Evolutionary conservation across 75 land plant genomes (phyloP).

Genomic region (Sequoiadendron giganteum): DNA sequence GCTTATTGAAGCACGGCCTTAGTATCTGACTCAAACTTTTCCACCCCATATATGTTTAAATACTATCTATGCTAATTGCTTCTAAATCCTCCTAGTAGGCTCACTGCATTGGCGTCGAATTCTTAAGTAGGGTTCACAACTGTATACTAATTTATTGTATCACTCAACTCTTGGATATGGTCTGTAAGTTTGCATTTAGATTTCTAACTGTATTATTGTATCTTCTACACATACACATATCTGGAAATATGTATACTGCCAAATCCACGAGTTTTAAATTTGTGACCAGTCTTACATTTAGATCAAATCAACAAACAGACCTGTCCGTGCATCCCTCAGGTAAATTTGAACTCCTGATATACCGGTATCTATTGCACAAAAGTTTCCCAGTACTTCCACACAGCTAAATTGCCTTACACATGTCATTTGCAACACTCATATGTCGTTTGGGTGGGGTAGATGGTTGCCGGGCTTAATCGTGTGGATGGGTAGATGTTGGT

Average conservation of each 20-base stretch:
- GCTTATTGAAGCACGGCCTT: background rate
- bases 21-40: background rate
- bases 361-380: background rate
- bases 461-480: background rate
- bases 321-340: background rate
- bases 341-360: background rate
- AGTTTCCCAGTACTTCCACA: background rate
- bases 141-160: background rate
- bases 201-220: background rate
- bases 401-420: background rate
- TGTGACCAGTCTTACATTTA: background rate
- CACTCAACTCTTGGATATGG: background rate
- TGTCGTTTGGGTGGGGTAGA: background rate
- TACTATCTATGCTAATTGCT: background rate
- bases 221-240: background rate
- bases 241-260: background rate
- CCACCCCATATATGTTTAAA: background rate
- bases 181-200: background rate
- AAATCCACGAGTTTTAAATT: background rate
- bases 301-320: background rate
- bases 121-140: background rate
- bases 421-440: background rate
- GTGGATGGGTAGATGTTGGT: background rate
- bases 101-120: background rate
- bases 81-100: background rate